These are phyloP conservation scores for Cytospora chrysosperma DNA, from an alignment of 2,329 filamentous ascomycete genomes.

Conservation along the genomic window DNA sequence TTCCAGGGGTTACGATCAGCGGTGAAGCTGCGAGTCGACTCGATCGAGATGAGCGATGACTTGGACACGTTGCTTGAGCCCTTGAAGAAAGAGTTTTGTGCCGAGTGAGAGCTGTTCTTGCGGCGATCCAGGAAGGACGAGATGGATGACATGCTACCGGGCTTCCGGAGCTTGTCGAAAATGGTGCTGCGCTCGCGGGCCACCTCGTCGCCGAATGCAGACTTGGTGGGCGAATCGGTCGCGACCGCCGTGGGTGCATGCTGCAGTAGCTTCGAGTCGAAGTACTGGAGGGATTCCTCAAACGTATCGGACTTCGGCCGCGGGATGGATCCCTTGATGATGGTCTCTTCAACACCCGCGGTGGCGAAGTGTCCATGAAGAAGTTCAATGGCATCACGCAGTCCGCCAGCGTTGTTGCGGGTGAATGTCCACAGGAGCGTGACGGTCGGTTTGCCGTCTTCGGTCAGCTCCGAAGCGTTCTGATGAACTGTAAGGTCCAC, in stretches of 20 bases:
- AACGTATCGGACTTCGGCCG: conserved; percentile 99
- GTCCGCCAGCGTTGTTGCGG: conserved; percentile 91
- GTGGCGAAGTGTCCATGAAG: conserved; percentile 82
- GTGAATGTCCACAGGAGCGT: conserved; percentile 80
- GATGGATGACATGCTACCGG: conserved; percentile 89
- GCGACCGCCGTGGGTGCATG: conserved; percentile 78
- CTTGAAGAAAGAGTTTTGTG: conserved; percentile 84
- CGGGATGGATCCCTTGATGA: conserved; percentile 91
- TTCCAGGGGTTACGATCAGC: conserved; percentile 98
- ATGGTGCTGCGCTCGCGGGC: conserved; percentile 77
- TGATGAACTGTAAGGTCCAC: conserved; percentile 78
- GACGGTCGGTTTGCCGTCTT: conserved; percentile 57
- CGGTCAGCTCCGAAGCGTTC: conserved; percentile 57
- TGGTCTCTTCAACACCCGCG: conserved; percentile 81
- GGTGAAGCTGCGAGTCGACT: conserved; percentile 85
- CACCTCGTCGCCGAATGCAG: conserved; percentile 78
- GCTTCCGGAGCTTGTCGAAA: conserved; percentile 91
- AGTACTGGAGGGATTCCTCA: conserved; percentile 93
- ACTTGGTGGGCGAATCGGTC: conserved; percentile 86
- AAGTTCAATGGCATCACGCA: conserved; percentile 95
- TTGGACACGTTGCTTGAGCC: conserved; percentile 88
- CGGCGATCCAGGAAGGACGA: conserved; percentile 93
- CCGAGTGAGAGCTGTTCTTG: conserved; percentile 88
- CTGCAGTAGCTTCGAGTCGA: conserved; percentile 94
- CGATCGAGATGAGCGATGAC: conserved; percentile 92